Evolutionary conservation across 768 basidiomycete genomes (phyloP).

Genomic region (Suillus occidentalis): DNA sequence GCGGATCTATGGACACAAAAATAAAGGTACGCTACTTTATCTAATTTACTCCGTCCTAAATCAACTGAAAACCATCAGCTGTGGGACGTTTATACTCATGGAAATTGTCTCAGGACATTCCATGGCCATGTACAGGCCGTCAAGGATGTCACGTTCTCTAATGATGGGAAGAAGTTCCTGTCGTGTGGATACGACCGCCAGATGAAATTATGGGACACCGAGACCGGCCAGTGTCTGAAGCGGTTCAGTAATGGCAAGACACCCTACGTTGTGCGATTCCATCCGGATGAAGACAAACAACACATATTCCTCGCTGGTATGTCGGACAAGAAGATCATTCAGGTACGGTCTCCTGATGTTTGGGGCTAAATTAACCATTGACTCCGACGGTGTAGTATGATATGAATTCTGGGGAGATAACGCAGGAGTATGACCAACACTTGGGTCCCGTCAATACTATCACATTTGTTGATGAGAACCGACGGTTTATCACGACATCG

Average conservation of each 20-base stretch:
- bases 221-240: conserved; percentile 96
- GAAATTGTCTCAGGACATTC: conserved; percentile 95
- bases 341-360: conserved; percentile 51
- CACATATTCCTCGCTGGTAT: conserved; percentile 96
- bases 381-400: conserved; percentile 66
- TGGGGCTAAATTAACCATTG: not conserved
- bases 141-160: conserved; percentile 94
- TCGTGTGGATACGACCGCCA: conserved; percentile 95
- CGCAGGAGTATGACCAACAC: conserved; percentile 98
- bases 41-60: conserved; percentile 2
- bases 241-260: conserved; percentile 98
- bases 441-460: conserved; percentile 98
- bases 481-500: conserved; percentile 96
- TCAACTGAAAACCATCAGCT: conserved; percentile 52
- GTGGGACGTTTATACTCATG: conserved; percentile 97
- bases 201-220: conserved; percentile 99
- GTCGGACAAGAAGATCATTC: conserved; percentile 99
- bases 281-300: conserved; percentile 96
- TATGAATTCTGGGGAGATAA: conserved; percentile 91
- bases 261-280: conserved; percentile 92
- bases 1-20: conserved; percentile 97
- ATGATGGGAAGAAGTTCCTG: conserved; percentile 85
- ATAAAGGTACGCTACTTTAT: conserved; percentile 68
- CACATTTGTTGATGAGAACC: conserved; percentile 97
- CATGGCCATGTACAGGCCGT: conserved; percentile 96